Evolutionary conservation across 2,329 filamentous ascomycete genomes (phyloP).

Genomic region (Colletotrichum sidae): DNA sequence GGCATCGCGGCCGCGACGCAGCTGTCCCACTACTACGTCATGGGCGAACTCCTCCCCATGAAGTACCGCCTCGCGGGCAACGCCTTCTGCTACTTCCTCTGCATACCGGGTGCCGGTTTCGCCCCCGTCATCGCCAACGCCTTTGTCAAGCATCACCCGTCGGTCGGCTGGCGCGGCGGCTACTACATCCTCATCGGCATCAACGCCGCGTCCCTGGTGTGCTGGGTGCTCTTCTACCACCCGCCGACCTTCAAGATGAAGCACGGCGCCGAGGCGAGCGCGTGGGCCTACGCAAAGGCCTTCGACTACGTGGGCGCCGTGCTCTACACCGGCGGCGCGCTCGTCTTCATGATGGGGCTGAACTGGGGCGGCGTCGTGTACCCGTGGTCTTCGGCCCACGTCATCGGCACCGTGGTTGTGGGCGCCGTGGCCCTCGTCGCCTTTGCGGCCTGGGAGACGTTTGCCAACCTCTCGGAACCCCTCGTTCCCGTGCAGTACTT

Average conservation of each 20-base stretch:
- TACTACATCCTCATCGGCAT: slow-evolving; percentile 46
- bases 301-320: slow-evolving; percentile 48
- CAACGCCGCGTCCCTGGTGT: slow-evolving; percentile 43
- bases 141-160: slow-evolving; percentile 43
- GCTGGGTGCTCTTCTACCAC: slow-evolving; percentile 48
- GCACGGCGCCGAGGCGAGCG: slow-evolving; percentile 41
- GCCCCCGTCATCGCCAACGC: slow-evolving; percentile 43
- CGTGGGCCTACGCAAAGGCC: slow-evolving; percentile 42
- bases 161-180: slow-evolving; percentile 44
- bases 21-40: slow-evolving; percentile 50
- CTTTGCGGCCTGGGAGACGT: slow-evolving; percentile 45
- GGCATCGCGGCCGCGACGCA: slow-evolving; percentile 51
- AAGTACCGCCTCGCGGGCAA: slow-evolving; percentile 48
- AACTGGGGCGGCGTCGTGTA: slow-evolving; percentile 47
- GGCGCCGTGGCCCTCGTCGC: slow-evolving; percentile 40
- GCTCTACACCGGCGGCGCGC: slow-evolving; percentile 45
- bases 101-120: slow-evolving; percentile 45
- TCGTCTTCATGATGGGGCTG: slow-evolving; percentile 47
- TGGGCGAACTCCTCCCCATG: slow-evolving; percentile 53
- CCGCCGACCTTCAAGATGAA: slow-evolving; percentile 48
- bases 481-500: slow-evolving; percentile 51
- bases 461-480: slow-evolving; percentile 46
- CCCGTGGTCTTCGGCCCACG: slow-evolving; percentile 46
- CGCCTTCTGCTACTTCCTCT: slow-evolving; percentile 47
- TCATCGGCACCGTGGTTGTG: slow-evolving; percentile 46